Evolutionary conservation across 1,139 yeast genomes (phyloP).

Genomic region (Yamadazyma aaseri): DNA sequence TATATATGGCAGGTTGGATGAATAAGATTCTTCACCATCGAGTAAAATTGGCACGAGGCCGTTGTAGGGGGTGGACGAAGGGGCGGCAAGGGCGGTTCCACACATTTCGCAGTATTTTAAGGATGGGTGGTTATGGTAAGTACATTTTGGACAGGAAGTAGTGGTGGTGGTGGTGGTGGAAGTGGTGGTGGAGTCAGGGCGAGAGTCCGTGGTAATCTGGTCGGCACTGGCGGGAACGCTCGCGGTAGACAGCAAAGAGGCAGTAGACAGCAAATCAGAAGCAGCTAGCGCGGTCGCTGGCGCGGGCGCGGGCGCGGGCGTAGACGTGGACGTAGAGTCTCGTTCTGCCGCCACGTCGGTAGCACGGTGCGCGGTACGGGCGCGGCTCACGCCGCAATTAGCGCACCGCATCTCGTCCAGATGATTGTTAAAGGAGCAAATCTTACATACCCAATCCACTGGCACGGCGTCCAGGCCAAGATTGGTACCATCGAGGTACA

Average conservation of each 20-base stretch:
- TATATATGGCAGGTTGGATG: slow-evolving; percentile 36
- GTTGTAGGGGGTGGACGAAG: background rate
- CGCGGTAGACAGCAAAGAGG: no score
- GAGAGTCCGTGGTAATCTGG: no score
- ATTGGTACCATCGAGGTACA: slow-evolving; percentile 19
- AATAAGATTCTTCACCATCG: slow-evolving; percentile 32
- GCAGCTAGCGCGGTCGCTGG: no score
- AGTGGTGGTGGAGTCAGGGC: slow-evolving; percentile 19
- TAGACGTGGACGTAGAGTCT: no score
- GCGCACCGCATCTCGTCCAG: slow-evolving; percentile 47
- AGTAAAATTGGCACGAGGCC: slow-evolving; percentile 22
- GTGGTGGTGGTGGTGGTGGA: no score
- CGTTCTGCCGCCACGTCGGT: no score
- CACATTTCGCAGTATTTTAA: slow-evolving; percentile 83
- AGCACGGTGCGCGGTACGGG: no score
- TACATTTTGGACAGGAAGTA: slow-evolving; percentile 75
- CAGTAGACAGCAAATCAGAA: no score
- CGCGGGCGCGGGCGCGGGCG: no score
- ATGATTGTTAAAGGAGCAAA: slow-evolving; percentile 71
- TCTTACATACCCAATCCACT: slow-evolving; percentile 78
- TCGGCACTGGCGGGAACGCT: slow-evolving; percentile 5
- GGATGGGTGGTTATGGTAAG: slow-evolving; percentile 82
- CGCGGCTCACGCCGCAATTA: slow-evolving; percentile 69
- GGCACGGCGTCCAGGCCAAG: background rate
- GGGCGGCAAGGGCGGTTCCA: slow-evolving; percentile 54